Conservation (phyloP, 2,329 filamentous ascomycete species). For the Elsinoe batatas region DNA sequence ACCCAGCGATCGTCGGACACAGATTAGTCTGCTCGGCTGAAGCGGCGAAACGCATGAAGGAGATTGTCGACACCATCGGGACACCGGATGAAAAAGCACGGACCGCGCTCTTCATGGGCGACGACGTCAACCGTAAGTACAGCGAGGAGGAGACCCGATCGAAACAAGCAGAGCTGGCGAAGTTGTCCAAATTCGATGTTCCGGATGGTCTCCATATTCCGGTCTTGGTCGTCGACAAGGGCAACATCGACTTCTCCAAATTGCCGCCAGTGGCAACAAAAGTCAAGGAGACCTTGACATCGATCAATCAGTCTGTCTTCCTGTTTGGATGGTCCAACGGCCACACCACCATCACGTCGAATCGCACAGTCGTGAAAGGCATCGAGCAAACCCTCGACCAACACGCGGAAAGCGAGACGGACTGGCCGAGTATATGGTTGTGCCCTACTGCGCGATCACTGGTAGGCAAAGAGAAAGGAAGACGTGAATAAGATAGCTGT, state of each 20-base stretch:
- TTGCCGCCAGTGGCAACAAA: slow-evolving; percentile 38
- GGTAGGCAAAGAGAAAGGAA: slow-evolving; percentile 53
- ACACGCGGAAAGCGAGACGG: slow-evolving; percentile 37
- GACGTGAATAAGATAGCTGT: slow-evolving; percentile 2
- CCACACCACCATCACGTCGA: slow-evolving; percentile 60
- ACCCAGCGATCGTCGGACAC: slow-evolving; percentile 48
- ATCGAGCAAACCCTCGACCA: slow-evolving; percentile 52
- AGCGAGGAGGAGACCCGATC: slow-evolving; percentile 14
- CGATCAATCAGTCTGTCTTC: slow-evolving; percentile 62
- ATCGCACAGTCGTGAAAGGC: slow-evolving; percentile 55
- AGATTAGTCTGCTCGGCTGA: slow-evolving; percentile 56
- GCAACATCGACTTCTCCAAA: slow-evolving; percentile 28
- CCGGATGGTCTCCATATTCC: slow-evolving; percentile 51
- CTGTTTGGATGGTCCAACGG: slow-evolving; percentile 58
- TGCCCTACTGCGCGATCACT: slow-evolving; percentile 56
- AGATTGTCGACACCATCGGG: slow-evolving; percentile 55
- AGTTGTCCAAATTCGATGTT: slow-evolving; percentile 45
- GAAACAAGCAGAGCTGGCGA: slow-evolving; percentile 23
- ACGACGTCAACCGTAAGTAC: slow-evolving; percentile 24
- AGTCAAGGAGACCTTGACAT: slow-evolving; percentile 42
- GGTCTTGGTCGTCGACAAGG: slow-evolving; percentile 44
- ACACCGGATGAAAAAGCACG: slow-evolving; percentile 51
- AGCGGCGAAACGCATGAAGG: slow-evolving; percentile 55
- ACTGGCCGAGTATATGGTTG: slow-evolving; percentile 54
- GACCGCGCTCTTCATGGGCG: slow-evolving; percentile 48